Evolutionary conservation across 768 basidiomycete species (phyloP), one percentile per base, ranked within the genome.

Genomic region (Hypsizygus marmoreus): DNA sequence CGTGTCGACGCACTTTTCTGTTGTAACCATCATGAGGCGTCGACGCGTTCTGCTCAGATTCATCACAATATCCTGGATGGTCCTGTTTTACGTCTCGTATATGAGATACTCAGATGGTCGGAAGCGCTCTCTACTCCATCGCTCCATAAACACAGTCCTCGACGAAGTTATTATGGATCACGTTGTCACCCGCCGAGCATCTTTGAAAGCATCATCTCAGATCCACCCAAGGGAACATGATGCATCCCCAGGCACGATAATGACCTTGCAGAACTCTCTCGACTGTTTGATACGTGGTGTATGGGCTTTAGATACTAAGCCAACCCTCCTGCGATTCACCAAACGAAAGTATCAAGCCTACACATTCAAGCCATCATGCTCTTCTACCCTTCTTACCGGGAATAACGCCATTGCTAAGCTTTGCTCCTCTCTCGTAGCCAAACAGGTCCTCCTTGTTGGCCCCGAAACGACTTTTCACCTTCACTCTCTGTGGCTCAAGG

Each of bases 391-490:
- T 38, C 30, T 23, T 29, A 43, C 28, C 8, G 31, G n/a, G n/a
- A 38, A 29, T 11, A 17, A n/a, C 22, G 26, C 43, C 4, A 44
- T 53, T 16, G 38, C 45, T 4, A n/a, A 49, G 26, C 48, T 72
- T 11, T 75, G 73, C 54, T 40, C 56, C 6, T 35, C 56, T 2
- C 50, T 74, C 23, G 37, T 59, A 19, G 66, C 64, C 5, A 73
- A 69, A 53, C 62, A 57, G 19, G 51, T 77, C 14, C 63, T 76
- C 13, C 59, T 77, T 34, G 66, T 75, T 12, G 77, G 77, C 14
- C 68, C 76, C 32, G 70, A 72, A 46, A 66, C 72, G 9, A 76
- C 74, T 0, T 75, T 67, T 40, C 62, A 71, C 47, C 64, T 76
- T 5, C 76, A 78, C 55, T 57, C 62, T 1, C 60, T 72, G 19